phyloP scores from a whole-genome alignment of 441 rosid species.

The Populus trichocarpa region DNA sequence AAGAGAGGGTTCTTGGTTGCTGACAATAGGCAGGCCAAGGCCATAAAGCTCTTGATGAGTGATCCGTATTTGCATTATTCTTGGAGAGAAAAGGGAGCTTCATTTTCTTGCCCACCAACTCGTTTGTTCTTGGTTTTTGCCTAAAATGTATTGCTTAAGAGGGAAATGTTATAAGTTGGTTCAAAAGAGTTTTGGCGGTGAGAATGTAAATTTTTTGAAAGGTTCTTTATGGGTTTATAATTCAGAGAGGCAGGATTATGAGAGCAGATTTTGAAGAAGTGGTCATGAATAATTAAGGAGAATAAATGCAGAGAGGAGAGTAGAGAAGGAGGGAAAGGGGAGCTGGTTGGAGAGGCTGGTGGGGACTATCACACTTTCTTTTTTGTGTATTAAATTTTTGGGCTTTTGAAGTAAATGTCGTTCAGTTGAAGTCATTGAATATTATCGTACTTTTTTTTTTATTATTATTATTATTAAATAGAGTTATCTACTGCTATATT shows the following conservation, averaged over 20 bases:
- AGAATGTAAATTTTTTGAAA: not conserved
- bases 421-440: conserved; percentile 32
- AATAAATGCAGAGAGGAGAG: not conserved
- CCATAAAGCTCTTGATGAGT: conserved; percentile 37
- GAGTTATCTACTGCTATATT: not conserved
- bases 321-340: not conserved
- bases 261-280: conserved; percentile 33
- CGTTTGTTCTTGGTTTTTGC: not conserved
- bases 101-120: conserved; percentile 35
- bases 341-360: conserved; percentile 8
- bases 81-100: conserved; percentile 46
- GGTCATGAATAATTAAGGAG: not conserved
- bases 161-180: not conserved
- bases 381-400: conserved; percentile 24
- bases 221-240: conserved; percentile 1
- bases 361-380: conserved; percentile 18
- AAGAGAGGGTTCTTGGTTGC: conserved; percentile 71
- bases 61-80: conserved; percentile 6
- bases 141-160: not conserved
- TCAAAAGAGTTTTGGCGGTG: not conserved
- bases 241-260: conserved; percentile 11
- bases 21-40: conserved; percentile 73
- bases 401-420: conserved; percentile 26
- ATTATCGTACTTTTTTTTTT: not conserved
- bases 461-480: not conserved